These are phyloP conservation scores for Mycena maculata DNA, from an alignment of 768 basidiomycete genomes.

Conservation along the genomic window DNA sequence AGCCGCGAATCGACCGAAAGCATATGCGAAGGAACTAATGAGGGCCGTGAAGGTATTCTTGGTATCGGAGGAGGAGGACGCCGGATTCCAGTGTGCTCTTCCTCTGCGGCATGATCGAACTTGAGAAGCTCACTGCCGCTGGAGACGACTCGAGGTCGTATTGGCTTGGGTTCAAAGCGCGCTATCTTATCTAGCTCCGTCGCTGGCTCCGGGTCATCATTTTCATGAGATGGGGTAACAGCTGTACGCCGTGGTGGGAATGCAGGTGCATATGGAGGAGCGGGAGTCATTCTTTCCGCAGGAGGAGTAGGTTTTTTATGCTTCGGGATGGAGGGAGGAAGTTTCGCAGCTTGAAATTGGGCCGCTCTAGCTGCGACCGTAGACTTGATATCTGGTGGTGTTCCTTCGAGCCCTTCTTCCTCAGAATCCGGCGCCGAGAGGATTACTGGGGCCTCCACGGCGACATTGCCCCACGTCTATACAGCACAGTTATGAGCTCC, in stretches of 20 bases:
- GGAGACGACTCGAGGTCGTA: conserved; percentile 25
- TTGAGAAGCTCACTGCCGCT: conserved; percentile 1
- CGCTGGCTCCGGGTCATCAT: conserved; percentile 21
- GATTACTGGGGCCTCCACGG: conserved; percentile 25
- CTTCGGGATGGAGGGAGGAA: conserved; percentile 16
- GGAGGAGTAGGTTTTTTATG: conserved; percentile 22
- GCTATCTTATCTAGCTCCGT: conserved; percentile 19
- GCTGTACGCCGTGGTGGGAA: conserved; percentile 28
- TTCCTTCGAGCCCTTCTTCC: conserved; percentile 15
- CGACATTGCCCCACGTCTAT: conserved; percentile 31
- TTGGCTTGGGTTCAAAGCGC: conserved; percentile 17
- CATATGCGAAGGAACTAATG: conserved; percentile 10
- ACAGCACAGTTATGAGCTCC: conserved; percentile 21
- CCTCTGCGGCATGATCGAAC: conserved; percentile 17
- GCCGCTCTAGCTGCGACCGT: conserved; percentile 28
- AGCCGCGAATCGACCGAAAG: conserved; percentile 14
- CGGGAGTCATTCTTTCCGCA: conserved; percentile 13
- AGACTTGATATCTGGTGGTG: conserved; percentile 7
- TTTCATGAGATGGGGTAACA: conserved; percentile 8
- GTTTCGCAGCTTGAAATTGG: conserved; percentile 24
- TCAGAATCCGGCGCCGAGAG: conserved; percentile 24
- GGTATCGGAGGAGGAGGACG: conserved; percentile 28
- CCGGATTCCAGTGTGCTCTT: conserved; percentile 11
- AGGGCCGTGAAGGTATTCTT: conserved; percentile 12
- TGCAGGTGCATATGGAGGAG: conserved; percentile 31